Evolutionary conservation across 2,329 filamentous ascomycete genomes (phyloP).

Genomic region (Pseudocercospora cruenta): DNA sequence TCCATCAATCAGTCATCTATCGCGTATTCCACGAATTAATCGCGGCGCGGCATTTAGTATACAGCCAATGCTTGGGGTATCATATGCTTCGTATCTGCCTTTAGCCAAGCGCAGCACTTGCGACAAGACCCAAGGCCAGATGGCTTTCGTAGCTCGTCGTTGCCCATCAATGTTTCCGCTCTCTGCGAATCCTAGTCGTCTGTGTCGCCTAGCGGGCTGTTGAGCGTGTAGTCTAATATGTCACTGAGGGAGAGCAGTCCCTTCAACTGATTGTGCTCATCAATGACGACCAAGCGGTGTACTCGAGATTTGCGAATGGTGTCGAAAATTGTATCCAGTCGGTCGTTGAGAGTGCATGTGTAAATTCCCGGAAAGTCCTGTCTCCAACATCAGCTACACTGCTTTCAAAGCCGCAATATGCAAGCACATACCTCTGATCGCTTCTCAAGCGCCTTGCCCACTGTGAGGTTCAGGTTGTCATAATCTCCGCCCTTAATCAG

Average conservation of each 20-base stretch:
- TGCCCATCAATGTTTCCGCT: background rate
- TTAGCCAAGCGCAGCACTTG: slow-evolving; percentile 3
- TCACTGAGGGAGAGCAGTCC: slow-evolving; percentile 93
- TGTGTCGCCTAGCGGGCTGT: slow-evolving; percentile 38
- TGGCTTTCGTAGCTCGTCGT: slow-evolving; percentile 1
- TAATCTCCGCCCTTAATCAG: slow-evolving; percentile 93
- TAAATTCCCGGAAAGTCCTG: slow-evolving; percentile 94
- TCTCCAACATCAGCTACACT: background rate
- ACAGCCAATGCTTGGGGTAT: slow-evolving; percentile 1
- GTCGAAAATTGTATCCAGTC: slow-evolving; percentile 93
- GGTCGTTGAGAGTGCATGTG: slow-evolving; percentile 88
- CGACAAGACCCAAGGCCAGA: background rate
- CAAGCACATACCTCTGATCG: slow-evolving; percentile 67
- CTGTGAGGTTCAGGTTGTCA: slow-evolving; percentile 81
- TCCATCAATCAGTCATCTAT: slow-evolving; percentile 3
- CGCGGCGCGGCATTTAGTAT: background rate
- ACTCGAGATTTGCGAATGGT: slow-evolving; percentile 94
- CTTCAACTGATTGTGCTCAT: slow-evolving; percentile 82
- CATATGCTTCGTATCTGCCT: background rate
- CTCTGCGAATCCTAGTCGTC: slow-evolving; percentile 20
- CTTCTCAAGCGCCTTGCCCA: slow-evolving; percentile 87
- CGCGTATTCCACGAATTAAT: background rate
- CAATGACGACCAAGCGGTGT: slow-evolving; percentile 88
- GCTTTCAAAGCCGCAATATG: background rate
- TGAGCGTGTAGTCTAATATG: slow-evolving; percentile 90